These are phyloP conservation scores for Melaleuca quinquenervia DNA, from an alignment of 345 rosid genomes.

Conservation along the genomic window DNA sequence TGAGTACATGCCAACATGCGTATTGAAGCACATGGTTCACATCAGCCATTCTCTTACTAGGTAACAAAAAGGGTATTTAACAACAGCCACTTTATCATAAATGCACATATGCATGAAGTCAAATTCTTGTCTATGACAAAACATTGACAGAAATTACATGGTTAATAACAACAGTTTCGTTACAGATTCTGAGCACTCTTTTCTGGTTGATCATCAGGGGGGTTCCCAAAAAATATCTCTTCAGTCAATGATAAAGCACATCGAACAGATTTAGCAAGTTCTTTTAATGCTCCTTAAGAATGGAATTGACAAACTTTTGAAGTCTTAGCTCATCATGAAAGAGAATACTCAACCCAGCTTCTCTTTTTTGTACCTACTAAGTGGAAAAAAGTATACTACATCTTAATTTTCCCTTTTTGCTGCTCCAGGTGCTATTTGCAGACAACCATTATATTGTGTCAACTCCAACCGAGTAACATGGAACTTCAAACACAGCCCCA, in stretches of 20 bases:
- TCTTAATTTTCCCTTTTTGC: not conserved
- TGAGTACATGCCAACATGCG: not conserved
- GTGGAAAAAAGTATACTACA: not conserved
- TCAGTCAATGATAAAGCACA: not conserved
- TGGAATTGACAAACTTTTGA: not conserved
- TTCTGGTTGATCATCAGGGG: not conserved
- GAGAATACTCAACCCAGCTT: not conserved
- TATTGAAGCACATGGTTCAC: not conserved
- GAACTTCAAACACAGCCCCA: not conserved
- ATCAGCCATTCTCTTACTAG: not conserved
- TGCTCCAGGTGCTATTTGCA: not conserved
- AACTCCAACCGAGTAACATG: not conserved
- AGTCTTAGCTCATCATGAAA: not conserved
- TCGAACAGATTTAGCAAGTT: not conserved
- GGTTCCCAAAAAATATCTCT: not conserved
- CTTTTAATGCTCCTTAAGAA: not conserved
- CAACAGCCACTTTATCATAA: not conserved
- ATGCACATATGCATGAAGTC: not conserved
- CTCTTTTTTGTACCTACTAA: not conserved
- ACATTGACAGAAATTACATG: not conserved
- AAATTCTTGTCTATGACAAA: not conserved
- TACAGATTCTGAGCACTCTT: not conserved
- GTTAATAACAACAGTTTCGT: not conserved
- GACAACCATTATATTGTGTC: not conserved
- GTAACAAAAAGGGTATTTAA: not conserved